A percentile compares a stretch with the other conserved stretches of the same genome.
phyloP scores from a whole-genome alignment of 202 grass and related monocot species.

The Eragrostis tef region DNA sequence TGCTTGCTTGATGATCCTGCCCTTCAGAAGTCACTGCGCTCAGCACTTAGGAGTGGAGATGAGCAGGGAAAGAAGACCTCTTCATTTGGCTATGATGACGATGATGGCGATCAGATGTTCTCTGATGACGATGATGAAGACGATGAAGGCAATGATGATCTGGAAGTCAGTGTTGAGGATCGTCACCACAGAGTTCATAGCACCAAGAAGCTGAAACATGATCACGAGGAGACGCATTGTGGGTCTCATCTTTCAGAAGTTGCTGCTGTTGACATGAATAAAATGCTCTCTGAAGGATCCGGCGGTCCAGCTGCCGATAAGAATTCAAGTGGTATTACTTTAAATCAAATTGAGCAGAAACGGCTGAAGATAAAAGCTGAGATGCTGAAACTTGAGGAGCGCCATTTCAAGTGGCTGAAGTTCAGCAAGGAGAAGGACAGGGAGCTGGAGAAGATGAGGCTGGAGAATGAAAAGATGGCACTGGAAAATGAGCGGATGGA shows the following conservation, averaged over 20 bases:
- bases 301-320: slow-evolving; percentile 29
- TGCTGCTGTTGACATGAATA: slow-evolving; percentile 56
- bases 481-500: slow-evolving; percentile 77
- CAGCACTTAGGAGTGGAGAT: slow-evolving; percentile 60
- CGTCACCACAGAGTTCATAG: slow-evolving; percentile 21
- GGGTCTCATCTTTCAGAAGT: slow-evolving; percentile 52
- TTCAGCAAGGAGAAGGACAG: slow-evolving; percentile 80
- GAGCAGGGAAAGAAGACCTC: slow-evolving; percentile 42
- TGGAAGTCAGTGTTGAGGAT: slow-evolving; percentile 45
- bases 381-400: slow-evolving; percentile 71
- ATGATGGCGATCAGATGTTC: slow-evolving; percentile 55
- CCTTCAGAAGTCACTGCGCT: slow-evolving; percentile 58
- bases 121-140: slow-evolving; percentile 64
- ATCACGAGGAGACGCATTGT: slow-evolving; percentile 38
- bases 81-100: slow-evolving; percentile 50
- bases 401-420: slow-evolving; percentile 67
- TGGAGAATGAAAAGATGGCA: slow-evolving; percentile 80
- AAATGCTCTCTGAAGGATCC: slow-evolving; percentile 41
- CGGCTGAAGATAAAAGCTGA: slow-evolving; percentile 59
- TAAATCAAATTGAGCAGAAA: slow-evolving; percentile 53
- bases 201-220: slow-evolving; percentile 44
- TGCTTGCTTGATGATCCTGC: slow-evolving; percentile 63
- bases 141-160: slow-evolving; percentile 41
- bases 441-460: slow-evolving; percentile 70
- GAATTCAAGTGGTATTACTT: slow-evolving; percentile 3